phyloP scores from a whole-genome alignment of 345 rosid genomes.

The Nephelium lappaceum region DNA sequence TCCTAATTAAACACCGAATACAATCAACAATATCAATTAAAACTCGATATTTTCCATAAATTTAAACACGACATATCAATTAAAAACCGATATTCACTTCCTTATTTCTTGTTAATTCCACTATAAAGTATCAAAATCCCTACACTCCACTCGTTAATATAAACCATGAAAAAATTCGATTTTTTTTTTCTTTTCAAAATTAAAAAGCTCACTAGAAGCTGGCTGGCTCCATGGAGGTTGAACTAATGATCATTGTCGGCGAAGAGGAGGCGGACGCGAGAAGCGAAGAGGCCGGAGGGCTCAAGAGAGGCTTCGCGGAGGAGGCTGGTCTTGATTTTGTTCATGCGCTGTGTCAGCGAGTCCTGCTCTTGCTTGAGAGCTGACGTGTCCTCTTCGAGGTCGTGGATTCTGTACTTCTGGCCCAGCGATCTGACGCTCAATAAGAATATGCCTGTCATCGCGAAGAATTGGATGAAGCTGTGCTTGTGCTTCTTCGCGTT shows the following conservation, averaged over 20 bases:
- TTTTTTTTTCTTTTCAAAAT: not conserved
- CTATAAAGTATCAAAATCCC: not conserved
- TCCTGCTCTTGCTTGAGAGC: conserved; percentile 67
- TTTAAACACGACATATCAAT: too few species aligned
- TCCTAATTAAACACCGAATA: not conserved
- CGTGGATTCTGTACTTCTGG: conserved; percentile 80
- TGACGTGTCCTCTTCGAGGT: conserved; percentile 67
- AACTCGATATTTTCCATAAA: too few species aligned
- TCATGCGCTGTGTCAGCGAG: conserved; percentile 55
- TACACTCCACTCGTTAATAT: not conserved
- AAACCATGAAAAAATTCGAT: not conserved
- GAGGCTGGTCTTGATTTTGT: conserved; percentile 57
- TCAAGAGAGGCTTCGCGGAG: conserved; percentile 80
- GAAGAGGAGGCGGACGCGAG: conserved; percentile 76
- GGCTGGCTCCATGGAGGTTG: not conserved
- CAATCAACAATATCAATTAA: not conserved
- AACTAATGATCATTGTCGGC: conserved; percentile 41
- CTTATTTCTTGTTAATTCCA: conserved; percentile 1
- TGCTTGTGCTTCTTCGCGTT: conserved; percentile 62
- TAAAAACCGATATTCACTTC: not conserved
- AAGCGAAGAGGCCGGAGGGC: conserved; percentile 65
- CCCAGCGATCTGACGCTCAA: conserved; percentile 81
- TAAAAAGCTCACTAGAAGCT: conserved; percentile 10
- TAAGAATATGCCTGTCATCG: conserved; percentile 79
- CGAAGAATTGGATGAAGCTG: conserved; percentile 72